Base-by-base conservation (phyloP, 352 stramenopile genomes). In the Phytophthora idaei region DNA sequence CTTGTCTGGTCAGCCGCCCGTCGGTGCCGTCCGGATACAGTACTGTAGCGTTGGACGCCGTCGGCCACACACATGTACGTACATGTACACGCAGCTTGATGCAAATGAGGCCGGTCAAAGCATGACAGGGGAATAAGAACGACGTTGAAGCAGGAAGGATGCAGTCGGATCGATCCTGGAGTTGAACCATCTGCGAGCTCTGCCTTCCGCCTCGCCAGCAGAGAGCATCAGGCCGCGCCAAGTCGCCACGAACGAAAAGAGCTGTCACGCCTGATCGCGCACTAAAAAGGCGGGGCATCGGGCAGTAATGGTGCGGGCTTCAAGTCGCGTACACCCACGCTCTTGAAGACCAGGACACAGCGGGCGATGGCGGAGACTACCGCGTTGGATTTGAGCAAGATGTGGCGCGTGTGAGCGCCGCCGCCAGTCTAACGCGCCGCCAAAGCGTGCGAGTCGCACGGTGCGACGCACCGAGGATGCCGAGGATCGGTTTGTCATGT, bases 171-270 rank as follows among this genome's bases (percentile, higher is more conserved):
- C 12, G 36, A 42, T 42, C 11, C 10, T 5, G 36, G 36, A 42
- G 4, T 42, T 42, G 36, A 42, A 42, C 36, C 36, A 42, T 42
- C 36, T 42, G 41, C 41, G 14, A 49, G 57, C 50, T 34, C n/a
- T 53, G 56, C 25, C 46, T 65, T 61, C 54, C 41, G 50, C 44
- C 49, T 57, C 46, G 56, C 31, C 53, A 64, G 47, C 47, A 72
- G 57, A 70, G 57, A 69, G 48, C 47, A 63, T 41, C 28, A 29
- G 25, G 25, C 37, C 11, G 29, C 36, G 37, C 56, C 44, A 56
- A 60, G 57, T 63, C 57, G 64, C 51, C 64, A 67, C 69, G 64
- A 76, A 76, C 55, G 59, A 70, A 73, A 67, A 52, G 47, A 60
- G 39, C 37, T 28, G 28, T 41, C 28, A 21, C 34, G 64, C 48